Base-by-base conservation (phyloP, 164 flowering plant species). In the Macadamia integrifolia region DNA sequence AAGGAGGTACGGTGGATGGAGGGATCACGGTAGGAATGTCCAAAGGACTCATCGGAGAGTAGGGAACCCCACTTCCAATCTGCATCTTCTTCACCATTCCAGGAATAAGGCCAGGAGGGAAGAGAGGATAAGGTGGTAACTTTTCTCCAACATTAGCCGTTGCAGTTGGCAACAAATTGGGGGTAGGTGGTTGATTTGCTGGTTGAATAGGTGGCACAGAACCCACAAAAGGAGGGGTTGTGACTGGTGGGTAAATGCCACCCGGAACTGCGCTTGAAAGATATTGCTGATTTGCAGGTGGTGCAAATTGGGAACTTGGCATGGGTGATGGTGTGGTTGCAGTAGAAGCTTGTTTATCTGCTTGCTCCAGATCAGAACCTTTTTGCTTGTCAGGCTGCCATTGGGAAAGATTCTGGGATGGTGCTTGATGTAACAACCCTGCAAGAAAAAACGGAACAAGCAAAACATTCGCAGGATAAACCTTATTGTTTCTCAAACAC, bases 21-120 rank as follows among this genome's bases (percentile, higher is more conserved):
- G 99, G 99, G 63, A 95, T 92, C 11, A 82, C 76, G 14, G 97
- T 95, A 14, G 99, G 99, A 62, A 95, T 95, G 76, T 95, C 99
- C 72, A 95, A 76, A 60, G 99, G 99, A 77, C 97, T 95, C 89
- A 92, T 76, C 6, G 99, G 93, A 58, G 98, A 95, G 79, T 95
- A 95, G 4, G 99, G 98, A 23, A 95, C 99, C 50, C 99, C 99
- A 79, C 97, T 92, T 28, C 99, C 99, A 55, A 95, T 90, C 82
- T 95, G 97, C 94, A 89, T 91, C 74, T 95, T 95, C 68, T 87
- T 78, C 28, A 95, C 97, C 99, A 95, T 95, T 55, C 97, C 98
- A 18, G 98, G 99, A 60, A 95, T 91, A 52, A 95, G 92, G 40
- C 98, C 99, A 31, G 99, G 99, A 1, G 99, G 99, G 72, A 95